Evolutionary conservation across 495 filamentous ascomycete species (phyloP).

Genomic region (Aspergillus mulundensis): DNA sequence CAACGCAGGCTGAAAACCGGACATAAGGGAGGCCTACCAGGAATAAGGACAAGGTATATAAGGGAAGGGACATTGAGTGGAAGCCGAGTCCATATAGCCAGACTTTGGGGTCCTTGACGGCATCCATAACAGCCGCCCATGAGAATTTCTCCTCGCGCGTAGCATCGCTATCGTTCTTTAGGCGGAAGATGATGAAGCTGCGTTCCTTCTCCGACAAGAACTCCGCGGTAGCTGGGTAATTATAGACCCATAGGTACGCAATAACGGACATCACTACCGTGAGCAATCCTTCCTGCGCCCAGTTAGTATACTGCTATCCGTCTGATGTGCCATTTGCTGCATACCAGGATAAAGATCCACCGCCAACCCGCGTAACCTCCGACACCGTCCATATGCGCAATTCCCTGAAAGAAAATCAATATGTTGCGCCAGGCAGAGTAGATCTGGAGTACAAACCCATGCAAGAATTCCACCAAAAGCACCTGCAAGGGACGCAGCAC

Average conservation of each 20-base stretch:
- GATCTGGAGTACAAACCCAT: conserved; percentile 33
- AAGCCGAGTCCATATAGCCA: conserved; percentile 72
- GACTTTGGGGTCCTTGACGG: conserved; percentile 66
- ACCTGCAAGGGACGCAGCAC: conserved; percentile 67
- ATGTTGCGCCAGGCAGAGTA: background rate
- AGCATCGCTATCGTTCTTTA: conserved; percentile 58
- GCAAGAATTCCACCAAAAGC: conserved; percentile 78
- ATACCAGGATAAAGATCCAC: conserved; percentile 78
- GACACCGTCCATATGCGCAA: conserved; percentile 57
- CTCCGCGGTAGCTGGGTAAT: conserved; percentile 65
- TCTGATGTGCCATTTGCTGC: conserved; percentile 12
- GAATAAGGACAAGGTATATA: conserved; percentile 78
- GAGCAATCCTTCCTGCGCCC: conserved; percentile 57
- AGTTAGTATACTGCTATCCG: background rate
- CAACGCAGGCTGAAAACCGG: background rate
- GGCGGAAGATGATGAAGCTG: conserved; percentile 52
- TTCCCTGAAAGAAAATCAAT: conserved; percentile 31
- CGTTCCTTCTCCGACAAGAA: conserved; percentile 65
- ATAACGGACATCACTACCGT: conserved; percentile 59
- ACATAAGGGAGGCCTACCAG: conserved; percentile 40
- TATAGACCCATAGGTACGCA: conserved; percentile 68
- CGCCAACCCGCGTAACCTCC: conserved; percentile 69
- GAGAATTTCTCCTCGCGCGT: conserved; percentile 60
- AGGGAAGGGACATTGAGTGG: conserved; percentile 68
- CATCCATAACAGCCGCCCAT: conserved; percentile 60